Evolutionary conservation across 169 alveolate species (phyloP).

Genomic region (Plasmodium ovale): DNA sequence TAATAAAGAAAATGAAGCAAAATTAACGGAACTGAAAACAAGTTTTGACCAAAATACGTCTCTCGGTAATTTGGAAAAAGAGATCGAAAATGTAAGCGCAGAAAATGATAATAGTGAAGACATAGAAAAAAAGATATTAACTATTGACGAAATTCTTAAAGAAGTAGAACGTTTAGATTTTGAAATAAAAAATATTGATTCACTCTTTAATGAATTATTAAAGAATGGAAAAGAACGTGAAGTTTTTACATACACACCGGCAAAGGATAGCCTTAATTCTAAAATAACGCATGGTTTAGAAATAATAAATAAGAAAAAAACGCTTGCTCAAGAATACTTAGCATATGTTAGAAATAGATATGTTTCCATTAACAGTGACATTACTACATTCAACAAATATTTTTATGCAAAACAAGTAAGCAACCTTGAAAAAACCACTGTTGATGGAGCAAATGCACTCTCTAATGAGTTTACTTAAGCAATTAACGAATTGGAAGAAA

Average conservation of each 20-base stretch:
- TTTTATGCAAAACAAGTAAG: background rate
- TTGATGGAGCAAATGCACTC: background rate
- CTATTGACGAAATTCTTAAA: background rate
- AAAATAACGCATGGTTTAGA: background rate
- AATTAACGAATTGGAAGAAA: background rate
- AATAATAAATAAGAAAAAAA: background rate
- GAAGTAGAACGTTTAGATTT: background rate
- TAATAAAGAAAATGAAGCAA: background rate
- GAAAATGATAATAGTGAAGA: background rate
- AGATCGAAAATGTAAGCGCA: background rate
- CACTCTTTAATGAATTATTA: constrained; percentile 2
- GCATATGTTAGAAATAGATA: constrained; percentile 1
- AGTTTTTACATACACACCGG: background rate
- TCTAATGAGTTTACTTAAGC: background rate
- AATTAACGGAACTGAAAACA: background rate
- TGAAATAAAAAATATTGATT: background rate
- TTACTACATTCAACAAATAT: background rate
- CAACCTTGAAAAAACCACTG: background rate
- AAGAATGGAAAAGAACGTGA: background rate
- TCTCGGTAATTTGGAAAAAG: background rate
- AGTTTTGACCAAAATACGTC: background rate
- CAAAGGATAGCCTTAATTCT: constrained; percentile 1
- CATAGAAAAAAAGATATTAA: background rate
- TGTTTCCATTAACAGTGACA: background rate
- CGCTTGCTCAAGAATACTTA: background rate